Percentiles rank a stretch among this genome's conserved stretches.
Conservation (phyloP, 2,329 filamentous ascomycete genomes). For the Harringtonia lauricola region DNA sequence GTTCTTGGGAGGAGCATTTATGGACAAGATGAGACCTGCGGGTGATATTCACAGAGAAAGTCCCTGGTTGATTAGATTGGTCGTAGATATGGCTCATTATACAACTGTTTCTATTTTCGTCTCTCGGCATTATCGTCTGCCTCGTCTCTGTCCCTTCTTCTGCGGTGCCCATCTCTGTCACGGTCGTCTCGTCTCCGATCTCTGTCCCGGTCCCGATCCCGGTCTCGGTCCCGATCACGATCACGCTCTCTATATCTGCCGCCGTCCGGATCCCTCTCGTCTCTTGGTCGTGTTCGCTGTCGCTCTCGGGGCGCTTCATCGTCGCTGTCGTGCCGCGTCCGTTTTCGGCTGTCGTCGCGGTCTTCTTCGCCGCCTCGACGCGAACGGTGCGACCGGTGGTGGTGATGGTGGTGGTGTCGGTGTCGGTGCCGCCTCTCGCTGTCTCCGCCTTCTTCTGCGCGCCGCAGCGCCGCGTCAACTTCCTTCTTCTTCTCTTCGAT, state of each 20-base stretch:
- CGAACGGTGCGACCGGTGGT: slow-evolving; percentile 32
- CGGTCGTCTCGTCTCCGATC: not conserved
- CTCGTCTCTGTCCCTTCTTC: not conserved
- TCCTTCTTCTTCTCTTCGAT: slow-evolving; percentile 88
- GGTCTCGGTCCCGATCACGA: not conserved
- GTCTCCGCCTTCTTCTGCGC: slow-evolving; percentile 32
- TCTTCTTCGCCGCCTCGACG: slow-evolving; percentile 15
- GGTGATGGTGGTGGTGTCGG: slow-evolving; percentile 15
- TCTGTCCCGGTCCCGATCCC: not conserved
- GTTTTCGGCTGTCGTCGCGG: slow-evolving; percentile 10
- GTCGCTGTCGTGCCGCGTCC: slow-evolving; percentile 14
- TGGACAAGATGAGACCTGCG: too few relatives aligned
- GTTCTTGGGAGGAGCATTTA: not conserved
- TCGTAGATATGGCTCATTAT: not conserved
- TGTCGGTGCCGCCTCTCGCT: slow-evolving; percentile 14
- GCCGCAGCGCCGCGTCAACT: slow-evolving; percentile 58
- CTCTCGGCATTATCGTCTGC: not conserved
- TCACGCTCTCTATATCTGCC: slow-evolving; percentile 1
- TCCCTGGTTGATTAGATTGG: too few relatives aligned
- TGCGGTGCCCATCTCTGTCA: not conserved
- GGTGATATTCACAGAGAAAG: too few relatives aligned
- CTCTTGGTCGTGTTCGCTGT: slow-evolving; percentile 7
- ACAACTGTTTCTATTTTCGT: not conserved
- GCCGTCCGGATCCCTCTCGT: slow-evolving; percentile 8
- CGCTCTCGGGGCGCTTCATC: slow-evolving; percentile 14